These are phyloP conservation scores for Pouteria glomerata DNA, from an alignment of 148 eudicot species.

Conservation along the genomic window DNA sequence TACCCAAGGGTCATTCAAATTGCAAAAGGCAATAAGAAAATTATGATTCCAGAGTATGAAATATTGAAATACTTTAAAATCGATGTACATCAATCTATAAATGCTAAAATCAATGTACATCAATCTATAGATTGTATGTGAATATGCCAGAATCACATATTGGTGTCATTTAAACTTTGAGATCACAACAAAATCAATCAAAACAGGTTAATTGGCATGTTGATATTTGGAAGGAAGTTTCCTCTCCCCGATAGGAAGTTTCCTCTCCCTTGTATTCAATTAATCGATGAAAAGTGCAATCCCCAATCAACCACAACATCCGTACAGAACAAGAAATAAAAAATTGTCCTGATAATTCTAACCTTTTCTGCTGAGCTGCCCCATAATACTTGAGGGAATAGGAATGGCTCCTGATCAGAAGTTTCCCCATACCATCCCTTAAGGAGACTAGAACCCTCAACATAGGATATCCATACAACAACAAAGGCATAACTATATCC, in stretches of 20 bases:
- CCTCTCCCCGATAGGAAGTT: too few species aligned
- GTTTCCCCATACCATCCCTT: neutral
- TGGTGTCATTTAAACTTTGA: neutral
- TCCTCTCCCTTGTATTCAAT: neutral
- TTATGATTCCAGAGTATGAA: neutral
- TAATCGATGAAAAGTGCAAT: neutral
- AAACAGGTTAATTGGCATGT: neutral
- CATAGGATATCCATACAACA: neutral
- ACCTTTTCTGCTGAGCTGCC: neutral
- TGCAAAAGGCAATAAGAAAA: neutral
- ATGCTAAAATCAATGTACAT: too few species aligned
- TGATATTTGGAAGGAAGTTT: conserved; percentile 6
- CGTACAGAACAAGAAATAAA: neutral
- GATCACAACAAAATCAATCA: neutral
- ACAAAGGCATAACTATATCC: neutral
- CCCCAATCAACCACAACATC: neutral
- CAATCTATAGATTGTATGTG: neutral
- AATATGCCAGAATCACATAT: neutral
- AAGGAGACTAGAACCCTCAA: neutral
- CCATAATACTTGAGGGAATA: neutral
- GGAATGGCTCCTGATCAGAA: neutral
- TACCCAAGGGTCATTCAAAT: neutral
- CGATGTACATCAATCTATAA: too few species aligned
- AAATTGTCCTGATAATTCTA: neutral
- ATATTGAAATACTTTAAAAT: neutral